phyloP scores from a whole-genome alignment of 2,329 filamentous ascomycete species.

The Malbranchea zuffiana region DNA sequence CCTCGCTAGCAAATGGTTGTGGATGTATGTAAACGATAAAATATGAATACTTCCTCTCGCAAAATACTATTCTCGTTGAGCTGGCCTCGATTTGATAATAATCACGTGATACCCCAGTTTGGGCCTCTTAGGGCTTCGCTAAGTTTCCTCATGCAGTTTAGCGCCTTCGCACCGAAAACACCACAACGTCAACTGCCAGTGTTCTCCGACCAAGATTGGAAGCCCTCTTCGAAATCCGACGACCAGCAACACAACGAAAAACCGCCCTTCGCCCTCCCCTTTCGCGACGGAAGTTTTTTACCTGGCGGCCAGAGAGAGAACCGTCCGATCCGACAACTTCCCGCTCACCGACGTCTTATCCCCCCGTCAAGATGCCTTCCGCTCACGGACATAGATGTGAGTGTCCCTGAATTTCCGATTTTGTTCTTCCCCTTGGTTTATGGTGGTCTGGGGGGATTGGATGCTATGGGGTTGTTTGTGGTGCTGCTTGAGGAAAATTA shows the following conservation, averaged over 20 bases:
- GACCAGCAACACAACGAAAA: slow-evolving; percentile 2
- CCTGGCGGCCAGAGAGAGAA: background rate
- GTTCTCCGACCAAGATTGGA: background rate
- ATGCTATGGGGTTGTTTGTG: background rate
- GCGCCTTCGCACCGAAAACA: slow-evolving; percentile 7
- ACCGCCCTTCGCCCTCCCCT: background rate
- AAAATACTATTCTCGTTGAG: background rate
- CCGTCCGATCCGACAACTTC: background rate
- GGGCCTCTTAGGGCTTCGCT: slow-evolving; percentile 14
- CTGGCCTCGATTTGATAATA: too few relatives aligned
- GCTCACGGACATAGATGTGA: slow-evolving; percentile 82
- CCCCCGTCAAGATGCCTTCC: slow-evolving; percentile 75
- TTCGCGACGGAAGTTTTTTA: background rate
- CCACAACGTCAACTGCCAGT: slow-evolving; percentile 3
- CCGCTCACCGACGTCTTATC: too few relatives aligned
- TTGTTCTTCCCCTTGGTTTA: slow-evolving; percentile 1
- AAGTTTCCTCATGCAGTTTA: slow-evolving; percentile 12
- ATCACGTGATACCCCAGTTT: too few relatives aligned
- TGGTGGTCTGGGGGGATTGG: background rate
- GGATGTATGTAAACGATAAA: background rate
- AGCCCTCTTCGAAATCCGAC: too few relatives aligned
- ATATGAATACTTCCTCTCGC: background rate
- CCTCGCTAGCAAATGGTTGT: background rate
- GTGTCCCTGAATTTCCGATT: slow-evolving; percentile 23
- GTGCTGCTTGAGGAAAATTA: background rate